These are phyloP conservation scores for Penicillium pulvis DNA, from an alignment of 495 filamentous ascomycete species.

Conservation along the genomic window DNA sequence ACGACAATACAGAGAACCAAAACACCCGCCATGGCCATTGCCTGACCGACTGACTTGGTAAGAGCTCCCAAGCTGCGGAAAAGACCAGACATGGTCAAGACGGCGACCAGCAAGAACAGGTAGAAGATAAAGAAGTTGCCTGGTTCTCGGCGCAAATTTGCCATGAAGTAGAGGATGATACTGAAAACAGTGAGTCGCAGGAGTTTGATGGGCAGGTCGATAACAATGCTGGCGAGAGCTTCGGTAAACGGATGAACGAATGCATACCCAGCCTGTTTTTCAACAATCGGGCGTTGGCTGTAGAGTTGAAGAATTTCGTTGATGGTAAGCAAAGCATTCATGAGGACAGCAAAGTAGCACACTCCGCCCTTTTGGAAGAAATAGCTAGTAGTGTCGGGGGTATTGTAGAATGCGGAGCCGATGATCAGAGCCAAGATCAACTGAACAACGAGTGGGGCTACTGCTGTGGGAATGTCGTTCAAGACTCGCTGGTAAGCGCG, in stretches of 20 bases:
- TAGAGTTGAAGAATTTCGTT: conserved; percentile 61
- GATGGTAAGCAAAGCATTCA: conserved; percentile 50
- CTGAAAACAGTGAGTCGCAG: conserved; percentile 46
- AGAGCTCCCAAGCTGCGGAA: conserved; percentile 47
- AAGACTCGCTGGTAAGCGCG: conserved; percentile 55
- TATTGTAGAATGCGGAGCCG: conserved; percentile 76
- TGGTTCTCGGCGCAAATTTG: conserved; percentile 44
- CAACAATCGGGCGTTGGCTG: conserved; percentile 58
- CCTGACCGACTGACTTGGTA: conserved; percentile 40
- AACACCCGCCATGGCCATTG: conserved; percentile 45
- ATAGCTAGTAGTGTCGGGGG: conserved; percentile 21
- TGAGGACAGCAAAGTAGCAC: conserved; percentile 82
- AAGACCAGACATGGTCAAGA: conserved; percentile 53
- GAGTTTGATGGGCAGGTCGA: conserved; percentile 57
- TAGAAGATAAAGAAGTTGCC: conserved; percentile 61
- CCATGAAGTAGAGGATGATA: conserved; percentile 58
- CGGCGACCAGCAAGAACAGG: conserved; percentile 47
- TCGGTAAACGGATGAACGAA: conserved; percentile 63
- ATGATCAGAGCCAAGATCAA: conserved; percentile 75
- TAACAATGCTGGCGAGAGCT: conserved; percentile 53
- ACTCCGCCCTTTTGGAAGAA: conserved; percentile 61
- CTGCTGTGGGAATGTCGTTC: conserved; percentile 69
- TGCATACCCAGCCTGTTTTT: conserved; percentile 61
- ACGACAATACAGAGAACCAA: conserved; percentile 44
- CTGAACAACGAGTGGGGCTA: conserved; percentile 72